Conservation (phyloP, 139 green algal species). For the Spirogloea muscicola region DNA sequence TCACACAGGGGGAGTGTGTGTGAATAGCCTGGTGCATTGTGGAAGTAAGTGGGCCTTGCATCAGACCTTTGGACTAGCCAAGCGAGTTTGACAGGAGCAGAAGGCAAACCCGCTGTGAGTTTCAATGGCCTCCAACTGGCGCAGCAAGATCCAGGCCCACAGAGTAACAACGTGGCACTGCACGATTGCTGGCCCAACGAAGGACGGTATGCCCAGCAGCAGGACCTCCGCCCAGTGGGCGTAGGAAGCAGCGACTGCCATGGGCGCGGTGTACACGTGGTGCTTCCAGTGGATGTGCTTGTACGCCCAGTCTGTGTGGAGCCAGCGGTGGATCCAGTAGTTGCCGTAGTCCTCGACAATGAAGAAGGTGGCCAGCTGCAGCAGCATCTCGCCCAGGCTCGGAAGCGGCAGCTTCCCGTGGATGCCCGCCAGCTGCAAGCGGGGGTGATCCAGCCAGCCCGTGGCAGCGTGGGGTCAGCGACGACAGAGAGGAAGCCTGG, state of each 20-base stretch:
- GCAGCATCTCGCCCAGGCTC: slow-evolving; percentile 6
- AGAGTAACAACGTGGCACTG: slow-evolving; percentile 51
- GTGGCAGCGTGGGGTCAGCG: no score
- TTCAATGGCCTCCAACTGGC: slow-evolving; percentile 45
- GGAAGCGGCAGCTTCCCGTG: slow-evolving; percentile 39
- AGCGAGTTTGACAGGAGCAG: no score
- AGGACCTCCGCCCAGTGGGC: slow-evolving; percentile 51
- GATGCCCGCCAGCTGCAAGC: slow-evolving; percentile 45
- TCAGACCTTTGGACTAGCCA: no score
- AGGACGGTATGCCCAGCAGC: slow-evolving; percentile 43
- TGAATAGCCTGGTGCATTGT: no score
- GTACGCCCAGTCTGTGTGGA: slow-evolving; percentile 45
- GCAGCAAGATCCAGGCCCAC: slow-evolving; percentile 48
- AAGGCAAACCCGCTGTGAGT: slow-evolving; percentile 54
- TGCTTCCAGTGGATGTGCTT: slow-evolving; percentile 53
- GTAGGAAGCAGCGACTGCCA: slow-evolving; percentile 38
- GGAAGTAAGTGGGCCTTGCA: no score
- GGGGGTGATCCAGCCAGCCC: no score
- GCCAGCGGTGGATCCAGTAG: slow-evolving; percentile 54
- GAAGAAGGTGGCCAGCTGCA: slow-evolving; percentile 49
- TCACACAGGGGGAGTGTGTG: no score
- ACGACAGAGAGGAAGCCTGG: no score
- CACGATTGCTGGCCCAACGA: slow-evolving; percentile 47
- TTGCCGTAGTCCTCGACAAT: slow-evolving; percentile 56
- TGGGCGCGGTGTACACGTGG: slow-evolving; percentile 49